Base-by-base conservation (phyloP, 2,329 filamentous ascomycete species). In the Drechslera avenae region DNA sequence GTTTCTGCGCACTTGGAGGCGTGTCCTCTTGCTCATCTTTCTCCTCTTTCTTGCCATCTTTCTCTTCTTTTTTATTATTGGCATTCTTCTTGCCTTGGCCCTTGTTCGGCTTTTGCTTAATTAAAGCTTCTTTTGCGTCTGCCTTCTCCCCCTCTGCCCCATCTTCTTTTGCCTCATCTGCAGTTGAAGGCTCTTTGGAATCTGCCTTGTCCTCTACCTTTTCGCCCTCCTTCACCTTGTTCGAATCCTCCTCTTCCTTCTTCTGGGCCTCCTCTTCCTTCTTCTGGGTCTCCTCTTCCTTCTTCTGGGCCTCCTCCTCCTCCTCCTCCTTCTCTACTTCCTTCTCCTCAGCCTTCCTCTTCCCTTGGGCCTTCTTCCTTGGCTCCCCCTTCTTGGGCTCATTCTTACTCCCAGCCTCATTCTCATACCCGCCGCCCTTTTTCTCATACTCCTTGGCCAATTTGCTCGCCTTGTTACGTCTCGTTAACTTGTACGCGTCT, bases 381-480 rank as follows among this genome's bases (percentile, higher is more conserved):
- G 76, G 76, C 4, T 66, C 57, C 3, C 76, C 76, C 54, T 76
- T 77, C 56, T 73, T 68, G 0, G 76, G 75, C 56, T 77, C 73
- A 34, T 79, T 75, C 52, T 78, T 78, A 14, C 69, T 73, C 1
- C 73, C 74, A 5, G 72, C 48, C 28, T 72, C 69, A 39, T 76
- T 77, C 50, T 76, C 73, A 40, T 76, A 77, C n/a, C 60, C 63
- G 10, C 75, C 75, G 36, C 67, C 71, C 39, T 60, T 56, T 52
- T 68, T 66, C 58, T 78, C 75, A 50, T 76, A 76, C 57, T 77
- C 73, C 53, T 77, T 75, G 34, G 67, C 69, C n/a, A 77, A 64
- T 51, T 77, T 74, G n/a, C 65, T 56, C 5, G 74, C 74, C 74
- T 77, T 77, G 26, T 5, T 17, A 8, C 4, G n/a, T 3, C 6